These are phyloP conservation scores for Tephrocybe sp. DNA, from an alignment of 768 basidiomycete species.

Conservation along the genomic window DNA sequence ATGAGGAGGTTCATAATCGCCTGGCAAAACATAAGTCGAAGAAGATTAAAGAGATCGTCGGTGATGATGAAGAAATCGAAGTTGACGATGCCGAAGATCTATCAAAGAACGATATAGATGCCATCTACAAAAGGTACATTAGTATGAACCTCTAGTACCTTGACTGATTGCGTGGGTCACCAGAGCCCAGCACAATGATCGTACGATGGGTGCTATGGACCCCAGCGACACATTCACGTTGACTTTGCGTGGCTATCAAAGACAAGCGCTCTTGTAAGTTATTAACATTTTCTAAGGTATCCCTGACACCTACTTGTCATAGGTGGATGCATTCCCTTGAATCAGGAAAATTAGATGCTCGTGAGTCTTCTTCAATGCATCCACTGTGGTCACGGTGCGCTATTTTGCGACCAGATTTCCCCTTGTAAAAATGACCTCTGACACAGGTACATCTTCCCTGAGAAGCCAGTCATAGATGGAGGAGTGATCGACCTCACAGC, in stretches of 20 bases:
- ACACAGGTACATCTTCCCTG: conserved; percentile 79
- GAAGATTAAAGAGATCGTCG: conserved; percentile 67
- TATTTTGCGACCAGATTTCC: not conserved
- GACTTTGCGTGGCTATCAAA: conserved; percentile 84
- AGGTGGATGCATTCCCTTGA: conserved; percentile 95
- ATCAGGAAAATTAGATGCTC: conserved; percentile 66
- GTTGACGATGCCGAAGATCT: conserved; percentile 84
- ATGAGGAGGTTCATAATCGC: conserved; percentile 41
- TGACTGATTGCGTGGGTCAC: not conserved
- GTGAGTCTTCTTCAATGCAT: conserved; percentile 77
- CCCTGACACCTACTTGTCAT: not conserved
- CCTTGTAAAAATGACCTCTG: not conserved
- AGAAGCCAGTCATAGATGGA: conserved; percentile 47
- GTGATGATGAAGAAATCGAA: conserved; percentile 80
- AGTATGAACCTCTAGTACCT: conserved; percentile 13
- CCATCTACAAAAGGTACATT: conserved; percentile 79
- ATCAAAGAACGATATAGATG: conserved; percentile 74
- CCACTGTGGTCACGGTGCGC: conserved; percentile 90
- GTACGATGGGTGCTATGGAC: conserved; percentile 75
- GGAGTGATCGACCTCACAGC: conserved; percentile 76
- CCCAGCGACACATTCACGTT: conserved; percentile 76
- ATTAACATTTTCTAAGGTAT: not conserved
- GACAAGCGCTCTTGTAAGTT: conserved; percentile 80
- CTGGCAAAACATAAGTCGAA: conserved; percentile 37
- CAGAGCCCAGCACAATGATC: conserved; percentile 86